Evolutionary conservation across 139 green algal species (phyloP).

Genomic region (Picochlorum sp.): DNA sequence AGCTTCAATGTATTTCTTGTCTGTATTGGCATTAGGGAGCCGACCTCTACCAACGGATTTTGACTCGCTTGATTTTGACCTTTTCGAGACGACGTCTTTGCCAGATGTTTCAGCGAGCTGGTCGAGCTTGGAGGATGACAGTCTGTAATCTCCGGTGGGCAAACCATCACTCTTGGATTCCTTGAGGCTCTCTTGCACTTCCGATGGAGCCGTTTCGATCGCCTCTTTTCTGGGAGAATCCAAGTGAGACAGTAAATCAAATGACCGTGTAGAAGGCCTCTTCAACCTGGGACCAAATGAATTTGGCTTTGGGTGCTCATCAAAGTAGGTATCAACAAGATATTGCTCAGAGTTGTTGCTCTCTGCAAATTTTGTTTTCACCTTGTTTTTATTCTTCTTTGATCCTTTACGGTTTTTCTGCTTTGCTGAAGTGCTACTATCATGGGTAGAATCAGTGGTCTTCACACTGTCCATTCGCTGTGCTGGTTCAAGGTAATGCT

Average conservation of each 20-base stretch:
- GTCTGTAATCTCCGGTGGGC: too few species aligned
- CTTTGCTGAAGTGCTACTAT: background rate
- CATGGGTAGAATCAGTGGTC: background rate
- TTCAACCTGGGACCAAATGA: too few species aligned
- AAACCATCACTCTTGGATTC: too few species aligned
- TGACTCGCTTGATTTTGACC: background rate
- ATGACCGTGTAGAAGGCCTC: too few species aligned
- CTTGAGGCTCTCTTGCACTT: too few species aligned
- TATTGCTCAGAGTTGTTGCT: conserved; percentile 1
- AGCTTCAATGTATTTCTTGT: conserved; percentile 49
- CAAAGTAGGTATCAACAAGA: too few species aligned
- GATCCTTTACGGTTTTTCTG: background rate
- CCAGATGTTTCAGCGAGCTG: too few species aligned
- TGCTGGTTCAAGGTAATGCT: background rate
- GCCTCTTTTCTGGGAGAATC: too few species aligned
- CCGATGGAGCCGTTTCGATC: too few species aligned
- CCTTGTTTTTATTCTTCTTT: background rate
- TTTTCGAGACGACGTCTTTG: background rate
- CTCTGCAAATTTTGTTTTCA: background rate
- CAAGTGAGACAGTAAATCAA: too few species aligned
- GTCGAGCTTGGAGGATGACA: too few species aligned
- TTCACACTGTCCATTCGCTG: background rate
- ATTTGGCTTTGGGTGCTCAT: too few species aligned
- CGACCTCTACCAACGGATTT: conserved; percentile 2
- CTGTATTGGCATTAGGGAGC: conserved; percentile 11